Evolutionary conservation across 345 rosid genomes (phyloP).

Genomic region (Clausena lansium): DNA sequence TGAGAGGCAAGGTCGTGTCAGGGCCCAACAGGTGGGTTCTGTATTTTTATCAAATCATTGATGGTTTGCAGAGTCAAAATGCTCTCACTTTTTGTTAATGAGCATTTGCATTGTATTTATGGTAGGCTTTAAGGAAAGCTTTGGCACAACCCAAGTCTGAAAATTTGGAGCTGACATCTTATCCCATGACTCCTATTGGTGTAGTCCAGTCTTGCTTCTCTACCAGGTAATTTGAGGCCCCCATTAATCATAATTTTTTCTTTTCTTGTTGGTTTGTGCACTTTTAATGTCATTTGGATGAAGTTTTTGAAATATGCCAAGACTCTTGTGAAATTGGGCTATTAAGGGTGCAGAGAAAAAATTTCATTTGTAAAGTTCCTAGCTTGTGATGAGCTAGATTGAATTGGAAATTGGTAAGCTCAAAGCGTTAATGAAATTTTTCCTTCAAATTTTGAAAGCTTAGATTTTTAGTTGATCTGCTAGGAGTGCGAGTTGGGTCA

Average conservation of each 20-base stretch:
- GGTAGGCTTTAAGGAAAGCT: slow-evolving; percentile 73
- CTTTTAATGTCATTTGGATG: not conserved
- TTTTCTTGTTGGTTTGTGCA: not conserved
- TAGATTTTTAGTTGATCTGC: not conserved
- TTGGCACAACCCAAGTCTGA: slow-evolving; percentile 41
- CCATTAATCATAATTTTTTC: not conserved
- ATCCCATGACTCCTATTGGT: slow-evolving; percentile 82
- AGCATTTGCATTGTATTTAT: not conserved
- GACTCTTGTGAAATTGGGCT: too few species aligned
- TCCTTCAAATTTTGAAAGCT: not conserved
- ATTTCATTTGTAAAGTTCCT: not conserved
- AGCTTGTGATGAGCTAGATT: not conserved
- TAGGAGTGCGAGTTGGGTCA: not conserved
- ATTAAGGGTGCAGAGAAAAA: too few species aligned
- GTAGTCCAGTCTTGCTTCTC: slow-evolving; percentile 80
- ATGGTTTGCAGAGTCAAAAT: not conserved
- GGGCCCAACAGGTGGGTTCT: slow-evolving; percentile 72
- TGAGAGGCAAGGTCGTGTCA: slow-evolving; percentile 86
- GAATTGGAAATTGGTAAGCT: not conserved
- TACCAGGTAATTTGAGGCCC: slow-evolving; percentile 42
- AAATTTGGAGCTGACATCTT: slow-evolving; percentile 39
- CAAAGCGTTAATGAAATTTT: not conserved
- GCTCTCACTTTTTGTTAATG: not conserved
- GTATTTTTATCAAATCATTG: not conserved
- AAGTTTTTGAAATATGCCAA: not conserved